These are phyloP conservation scores for Xylariomycetidae sp. DNA, from an alignment of 2,329 filamentous ascomycete genomes.

Conservation along the genomic window DNA sequence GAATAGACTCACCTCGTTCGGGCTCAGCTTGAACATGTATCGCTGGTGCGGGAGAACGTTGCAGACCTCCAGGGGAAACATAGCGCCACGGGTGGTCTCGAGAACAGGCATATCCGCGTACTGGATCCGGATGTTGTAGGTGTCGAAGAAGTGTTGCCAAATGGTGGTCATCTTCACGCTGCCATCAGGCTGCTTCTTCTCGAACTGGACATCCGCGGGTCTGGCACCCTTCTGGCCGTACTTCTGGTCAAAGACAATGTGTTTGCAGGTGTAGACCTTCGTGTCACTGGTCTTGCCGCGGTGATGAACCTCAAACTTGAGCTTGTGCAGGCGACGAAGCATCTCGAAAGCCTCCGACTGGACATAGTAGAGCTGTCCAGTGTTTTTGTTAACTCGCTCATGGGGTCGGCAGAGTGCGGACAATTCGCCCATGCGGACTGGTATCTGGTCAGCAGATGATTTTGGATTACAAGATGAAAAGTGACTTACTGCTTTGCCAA, in stretches of 20 bases:
- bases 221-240: slow-evolving; percentile 41
- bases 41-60: slow-evolving; percentile 48
- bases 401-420: no score
- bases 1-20: slow-evolving; percentile 37
- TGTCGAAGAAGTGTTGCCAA: slow-evolving; percentile 48
- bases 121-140: slow-evolving; percentile 46
- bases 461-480: not conserved
- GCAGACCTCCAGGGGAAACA: slow-evolving; percentile 59
- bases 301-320: slow-evolving; percentile 53
- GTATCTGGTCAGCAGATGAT: slow-evolving; percentile 24
- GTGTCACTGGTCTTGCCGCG: slow-evolving; percentile 38
- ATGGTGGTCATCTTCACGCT: slow-evolving; percentile 35
- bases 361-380: no score
- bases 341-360: slow-evolving; percentile 48
- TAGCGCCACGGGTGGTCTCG: slow-evolving; percentile 45
- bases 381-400: no score
- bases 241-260: slow-evolving; percentile 41
- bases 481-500: slow-evolving; percentile 23
- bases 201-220: slow-evolving; percentile 51
- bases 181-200: slow-evolving; percentile 35
- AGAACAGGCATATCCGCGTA: slow-evolving; percentile 50
- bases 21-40: slow-evolving; percentile 57
- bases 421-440: no score
- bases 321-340: slow-evolving; percentile 46
- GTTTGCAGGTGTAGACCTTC: slow-evolving; percentile 47